phyloP scores from a whole-genome alignment of 2,329 filamentous ascomycete species.

The Exophiala dermatitidis region DNA sequence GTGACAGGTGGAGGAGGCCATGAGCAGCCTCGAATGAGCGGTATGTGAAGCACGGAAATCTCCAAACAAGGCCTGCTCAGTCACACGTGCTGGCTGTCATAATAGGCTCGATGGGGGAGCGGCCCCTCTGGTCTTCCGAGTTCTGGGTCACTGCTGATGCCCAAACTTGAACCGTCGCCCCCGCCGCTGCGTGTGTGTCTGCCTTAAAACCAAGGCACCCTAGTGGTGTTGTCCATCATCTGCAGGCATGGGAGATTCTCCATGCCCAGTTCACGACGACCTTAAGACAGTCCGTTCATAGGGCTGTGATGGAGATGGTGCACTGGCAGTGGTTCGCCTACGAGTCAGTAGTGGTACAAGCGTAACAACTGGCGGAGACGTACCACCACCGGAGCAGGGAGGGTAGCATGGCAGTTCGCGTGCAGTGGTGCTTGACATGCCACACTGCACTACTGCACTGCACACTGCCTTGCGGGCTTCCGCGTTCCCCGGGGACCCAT shows the following conservation, averaged over 20 bases:
- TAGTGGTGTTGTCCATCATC: too few species aligned
- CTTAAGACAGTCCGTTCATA: neutral
- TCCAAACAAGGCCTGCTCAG: neutral
- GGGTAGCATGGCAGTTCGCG: neutral
- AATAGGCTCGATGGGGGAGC: neutral
- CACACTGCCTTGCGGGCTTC: neutral
- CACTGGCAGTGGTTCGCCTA: too few species aligned
- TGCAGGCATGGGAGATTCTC: too few species aligned
- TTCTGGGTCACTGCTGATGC: neutral
- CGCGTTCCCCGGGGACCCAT: neutral
- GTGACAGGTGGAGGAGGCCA: constrained; percentile 16
- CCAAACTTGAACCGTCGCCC: neutral
- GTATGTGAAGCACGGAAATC: constrained; percentile 14
- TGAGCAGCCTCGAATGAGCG: constrained; percentile 13
- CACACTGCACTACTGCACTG: neutral
- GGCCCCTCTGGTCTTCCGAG: neutral
- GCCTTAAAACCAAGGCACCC: neutral
- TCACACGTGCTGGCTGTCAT: constrained; percentile 2
- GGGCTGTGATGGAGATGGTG: neutral
- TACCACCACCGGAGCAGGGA: neutral
- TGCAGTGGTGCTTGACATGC: neutral
- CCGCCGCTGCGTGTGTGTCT: neutral
- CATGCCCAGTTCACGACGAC: constrained; percentile 1
- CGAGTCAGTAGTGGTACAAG: neutral
- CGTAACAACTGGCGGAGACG: neutral